A percentile compares a stretch with the other conserved stretches of the same genome.
Conservation (phyloP, 768 basidiomycete species). For the Auricularia sp. region DNA sequence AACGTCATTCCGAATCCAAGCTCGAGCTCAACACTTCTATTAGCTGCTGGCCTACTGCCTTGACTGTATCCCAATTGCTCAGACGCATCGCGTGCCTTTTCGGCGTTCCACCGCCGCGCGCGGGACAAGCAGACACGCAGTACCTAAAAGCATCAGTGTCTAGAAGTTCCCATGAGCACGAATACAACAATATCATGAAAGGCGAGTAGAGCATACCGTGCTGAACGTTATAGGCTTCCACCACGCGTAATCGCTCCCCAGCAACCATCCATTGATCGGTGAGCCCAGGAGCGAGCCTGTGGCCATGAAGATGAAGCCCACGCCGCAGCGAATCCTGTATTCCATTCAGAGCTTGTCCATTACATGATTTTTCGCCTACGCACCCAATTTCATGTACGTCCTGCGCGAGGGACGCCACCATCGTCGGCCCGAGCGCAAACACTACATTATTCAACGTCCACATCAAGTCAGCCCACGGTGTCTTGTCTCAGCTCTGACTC, state of each 20-base stretch:
- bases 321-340: background rate
- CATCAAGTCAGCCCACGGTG: background rate
- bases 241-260: background rate
- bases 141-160: background rate
- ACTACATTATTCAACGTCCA: background rate
- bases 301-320: background rate
- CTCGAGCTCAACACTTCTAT: no score
- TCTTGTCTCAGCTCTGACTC: background rate
- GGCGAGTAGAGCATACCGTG: background rate
- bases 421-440: background rate
- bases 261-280: background rate
- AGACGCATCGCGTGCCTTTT: background rate
- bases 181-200: no score
- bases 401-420: background rate
- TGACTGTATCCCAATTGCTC: no score
- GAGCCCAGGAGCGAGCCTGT: background rate
- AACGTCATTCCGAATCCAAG: no score
- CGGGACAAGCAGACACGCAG: background rate
- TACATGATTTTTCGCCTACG: background rate
- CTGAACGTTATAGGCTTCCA: background rate
- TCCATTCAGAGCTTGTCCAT: no score
- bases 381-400: background rate
- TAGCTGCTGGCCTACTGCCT: no score
- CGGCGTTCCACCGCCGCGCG: background rate
- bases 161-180: background rate